Conservation (phyloP, 768 basidiomycete species). For the Postia placenta region DNA sequence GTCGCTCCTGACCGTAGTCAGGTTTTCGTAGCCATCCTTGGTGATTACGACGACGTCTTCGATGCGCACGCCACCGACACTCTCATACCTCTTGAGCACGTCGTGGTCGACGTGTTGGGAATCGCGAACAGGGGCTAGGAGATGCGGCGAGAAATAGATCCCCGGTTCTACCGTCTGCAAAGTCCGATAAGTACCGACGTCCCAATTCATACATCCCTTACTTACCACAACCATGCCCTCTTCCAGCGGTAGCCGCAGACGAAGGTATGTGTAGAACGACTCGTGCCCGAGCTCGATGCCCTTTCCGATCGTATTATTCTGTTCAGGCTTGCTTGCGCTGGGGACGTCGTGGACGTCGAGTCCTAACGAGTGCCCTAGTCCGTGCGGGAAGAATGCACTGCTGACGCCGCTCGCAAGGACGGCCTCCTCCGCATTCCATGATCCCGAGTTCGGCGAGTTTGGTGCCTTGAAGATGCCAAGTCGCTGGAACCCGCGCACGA, state of each 20-base stretch:
- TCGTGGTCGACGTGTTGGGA: constrained; percentile 66
- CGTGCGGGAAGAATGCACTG: constrained; percentile 92
- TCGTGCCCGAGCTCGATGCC: constrained; percentile 34
- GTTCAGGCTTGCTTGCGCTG: constrained; percentile 66
- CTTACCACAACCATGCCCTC: constrained; percentile 82
- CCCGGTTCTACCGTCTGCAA: constrained; percentile 86
- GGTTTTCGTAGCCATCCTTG: constrained; percentile 66
- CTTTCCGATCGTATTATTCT: constrained; percentile 44
- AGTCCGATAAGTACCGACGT: not conserved
- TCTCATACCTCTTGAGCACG: constrained; percentile 64
- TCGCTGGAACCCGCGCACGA: constrained; percentile 76
- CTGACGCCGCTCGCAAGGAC: constrained; percentile 75
- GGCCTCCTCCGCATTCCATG: constrained; percentile 56
- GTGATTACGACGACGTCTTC: constrained; percentile 89
- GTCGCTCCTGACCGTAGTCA: constrained; percentile 82
- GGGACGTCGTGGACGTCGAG: constrained; percentile 94
- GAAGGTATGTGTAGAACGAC: constrained; percentile 73
- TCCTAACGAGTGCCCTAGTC: constrained; percentile 85
- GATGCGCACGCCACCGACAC: constrained; percentile 88
- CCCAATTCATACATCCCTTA: constrained; percentile 16
- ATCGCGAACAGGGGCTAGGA: constrained; percentile 58
- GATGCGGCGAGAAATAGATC: constrained; percentile 77
- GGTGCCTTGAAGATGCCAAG: constrained; percentile 80
- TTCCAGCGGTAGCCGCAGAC: constrained; percentile 69
- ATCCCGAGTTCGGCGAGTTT: constrained; percentile 39